Evolutionary conservation across 805 yeast species (phyloP).

Genomic region (Pichia gijzeniarum): DNA sequence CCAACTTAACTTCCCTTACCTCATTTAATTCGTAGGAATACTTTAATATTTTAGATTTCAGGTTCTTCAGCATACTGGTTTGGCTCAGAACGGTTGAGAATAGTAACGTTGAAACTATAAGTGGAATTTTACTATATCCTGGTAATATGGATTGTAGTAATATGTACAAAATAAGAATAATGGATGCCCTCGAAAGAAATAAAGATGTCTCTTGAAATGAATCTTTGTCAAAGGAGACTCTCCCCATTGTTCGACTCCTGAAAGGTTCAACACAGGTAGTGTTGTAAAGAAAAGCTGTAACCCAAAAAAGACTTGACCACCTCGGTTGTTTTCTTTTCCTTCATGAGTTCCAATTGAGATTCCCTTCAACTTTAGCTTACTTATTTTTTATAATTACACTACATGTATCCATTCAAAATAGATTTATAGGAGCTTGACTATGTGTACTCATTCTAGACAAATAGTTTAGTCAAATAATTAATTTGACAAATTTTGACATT

Average conservation of each 20-base stretch:
- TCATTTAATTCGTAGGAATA: conserved; percentile 7
- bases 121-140: conserved; percentile 15
- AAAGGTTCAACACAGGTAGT: too few species aligned
- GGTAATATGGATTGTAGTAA: conserved; percentile 17
- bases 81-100: conserved; percentile 27
- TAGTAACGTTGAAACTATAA: conserved; percentile 22
- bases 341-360: not conserved
- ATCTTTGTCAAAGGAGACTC: not conserved
- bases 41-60: conserved; percentile 7
- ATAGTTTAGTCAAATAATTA: too few species aligned
- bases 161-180: conserved; percentile 20
- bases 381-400: too few species aligned
- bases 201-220: conserved; percentile 17
- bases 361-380: not conserved
- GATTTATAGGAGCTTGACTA: too few species aligned
- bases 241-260: not conserved
- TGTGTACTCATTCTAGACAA: too few species aligned
- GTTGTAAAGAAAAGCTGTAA: too few species aligned
- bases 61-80: conserved; percentile 19
- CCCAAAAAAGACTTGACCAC: too few species aligned
- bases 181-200: conserved; percentile 26
- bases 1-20: conserved; percentile 3
- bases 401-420: too few species aligned
- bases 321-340: too few species aligned
- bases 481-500: too few species aligned